Conservation (phyloP, 805 yeast genomes). For the Zygoascus tannicola region DNA sequence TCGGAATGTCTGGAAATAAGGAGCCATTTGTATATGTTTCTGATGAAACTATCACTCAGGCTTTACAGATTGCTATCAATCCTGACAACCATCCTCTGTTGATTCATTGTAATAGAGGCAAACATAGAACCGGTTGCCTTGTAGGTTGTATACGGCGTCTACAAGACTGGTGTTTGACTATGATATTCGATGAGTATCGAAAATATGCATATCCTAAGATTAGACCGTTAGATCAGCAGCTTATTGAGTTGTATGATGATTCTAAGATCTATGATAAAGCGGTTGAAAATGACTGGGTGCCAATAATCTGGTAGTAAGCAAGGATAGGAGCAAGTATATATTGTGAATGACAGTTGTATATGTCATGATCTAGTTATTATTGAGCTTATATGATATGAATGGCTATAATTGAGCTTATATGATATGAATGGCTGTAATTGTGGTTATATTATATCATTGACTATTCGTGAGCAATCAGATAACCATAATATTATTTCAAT, state of each 20-base stretch:
- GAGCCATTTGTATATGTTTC: conserved; percentile 73
- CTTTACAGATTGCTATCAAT: conserved; percentile 68
- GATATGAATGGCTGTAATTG: too few species aligned
- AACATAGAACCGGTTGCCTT: conserved; percentile 93
- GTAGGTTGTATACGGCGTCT: conserved; percentile 85
- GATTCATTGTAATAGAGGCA: conserved; percentile 93
- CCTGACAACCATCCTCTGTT: conserved; percentile 87
- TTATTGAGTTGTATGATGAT: conserved; percentile 81
- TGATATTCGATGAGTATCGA: conserved; percentile 93
- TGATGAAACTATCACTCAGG: conserved; percentile 61
- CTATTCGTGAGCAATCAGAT: too few species aligned
- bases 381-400: too few species aligned
- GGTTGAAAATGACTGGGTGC: conserved; percentile 46
- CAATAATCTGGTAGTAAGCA: conserved; percentile 53
- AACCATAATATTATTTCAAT: too few species aligned
- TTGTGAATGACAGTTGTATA: too few species aligned
- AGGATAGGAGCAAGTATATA: too few species aligned
- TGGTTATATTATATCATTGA: too few species aligned
- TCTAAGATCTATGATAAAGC: conserved; percentile 51
- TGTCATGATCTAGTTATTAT: too few species aligned
- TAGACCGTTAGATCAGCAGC: conserved; percentile 90
- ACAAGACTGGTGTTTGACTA: conserved; percentile 87
- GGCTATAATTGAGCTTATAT: too few species aligned
- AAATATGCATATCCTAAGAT: conserved; percentile 93
- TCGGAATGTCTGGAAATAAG: conserved; percentile 92